phyloP scores from a whole-genome alignment of 1,139 yeast species.

The Suhomyces yuchorum region DNA sequence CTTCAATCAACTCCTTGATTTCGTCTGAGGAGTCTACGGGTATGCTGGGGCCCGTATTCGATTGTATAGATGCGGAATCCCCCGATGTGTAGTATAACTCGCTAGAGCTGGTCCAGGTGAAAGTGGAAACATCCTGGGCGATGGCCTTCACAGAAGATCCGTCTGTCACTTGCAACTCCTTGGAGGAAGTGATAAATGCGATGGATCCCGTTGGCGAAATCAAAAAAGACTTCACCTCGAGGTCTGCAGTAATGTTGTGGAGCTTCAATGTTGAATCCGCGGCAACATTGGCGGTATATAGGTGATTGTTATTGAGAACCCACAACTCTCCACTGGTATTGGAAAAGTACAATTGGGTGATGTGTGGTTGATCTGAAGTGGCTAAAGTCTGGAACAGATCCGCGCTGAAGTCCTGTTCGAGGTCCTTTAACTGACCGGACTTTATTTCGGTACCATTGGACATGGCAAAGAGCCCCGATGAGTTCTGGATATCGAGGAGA shows the following conservation, averaged over 20 bases:
- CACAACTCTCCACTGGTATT: neutral
- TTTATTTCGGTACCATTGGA: conserved; percentile 32
- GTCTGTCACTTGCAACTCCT: neutral
- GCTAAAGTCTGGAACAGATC: neutral
- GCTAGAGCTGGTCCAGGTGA: conserved; percentile 3
- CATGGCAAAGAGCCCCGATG: conserved; percentile 30
- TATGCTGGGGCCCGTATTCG: neutral
- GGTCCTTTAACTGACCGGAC: conserved; percentile 19
- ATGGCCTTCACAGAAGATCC: neutral
- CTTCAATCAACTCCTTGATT: conserved; percentile 3
- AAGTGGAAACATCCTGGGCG: neutral
- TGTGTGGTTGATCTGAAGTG: conserved; percentile 1
- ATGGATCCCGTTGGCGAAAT: neutral
- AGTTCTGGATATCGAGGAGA: conserved; percentile 34
- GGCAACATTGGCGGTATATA: neutral
- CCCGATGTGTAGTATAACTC: conserved; percentile 1
- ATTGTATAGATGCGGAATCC: conserved; percentile 5
- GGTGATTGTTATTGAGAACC: conserved; percentile 1
- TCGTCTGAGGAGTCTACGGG: conserved; percentile 9
- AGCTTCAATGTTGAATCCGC: neutral
- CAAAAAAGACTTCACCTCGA: neutral
- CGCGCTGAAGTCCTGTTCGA: conserved; percentile 9
- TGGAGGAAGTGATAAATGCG: neutral
- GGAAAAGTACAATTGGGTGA: conserved; percentile 32
- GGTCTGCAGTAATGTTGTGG: neutral